These are phyloP conservation scores for Arabidopsis arenosa DNA, from an alignment of 345 rosid genomes.

Conservation along the genomic window DNA sequence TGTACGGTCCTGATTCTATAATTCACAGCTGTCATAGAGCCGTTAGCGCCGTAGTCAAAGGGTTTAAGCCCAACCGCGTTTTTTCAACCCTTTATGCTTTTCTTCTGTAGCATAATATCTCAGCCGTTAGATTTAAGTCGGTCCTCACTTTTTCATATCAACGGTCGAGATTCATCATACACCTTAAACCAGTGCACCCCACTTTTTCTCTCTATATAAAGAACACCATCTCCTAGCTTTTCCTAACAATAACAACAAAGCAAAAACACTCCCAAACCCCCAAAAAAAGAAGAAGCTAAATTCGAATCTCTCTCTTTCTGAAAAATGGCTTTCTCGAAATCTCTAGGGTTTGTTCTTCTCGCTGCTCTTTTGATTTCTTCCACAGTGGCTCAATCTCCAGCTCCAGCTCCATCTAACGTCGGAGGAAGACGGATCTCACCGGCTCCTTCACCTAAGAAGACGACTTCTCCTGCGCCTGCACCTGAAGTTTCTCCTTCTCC, in stretches of 20 bases:
- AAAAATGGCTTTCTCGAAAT: slow-evolving; percentile 28
- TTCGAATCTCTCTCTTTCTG: slow-evolving; percentile 1
- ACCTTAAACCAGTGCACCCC: neutral
- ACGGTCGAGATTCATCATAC: slow-evolving; percentile 12
- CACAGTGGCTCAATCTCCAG: slow-evolving; percentile 44
- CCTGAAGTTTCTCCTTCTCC: slow-evolving; percentile 37
- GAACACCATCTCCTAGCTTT: neutral
- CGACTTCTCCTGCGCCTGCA: slow-evolving; percentile 2
- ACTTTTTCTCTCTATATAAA: slow-evolving; percentile 26
- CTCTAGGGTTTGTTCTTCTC: slow-evolving; percentile 30
- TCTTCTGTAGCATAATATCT: neutral
- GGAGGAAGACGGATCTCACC: slow-evolving; percentile 44
- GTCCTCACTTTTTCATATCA: neutral
- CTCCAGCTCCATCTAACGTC: slow-evolving; percentile 43
- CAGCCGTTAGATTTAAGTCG: slow-evolving; percentile 33
- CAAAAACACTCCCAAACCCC: slow-evolving; percentile 4
- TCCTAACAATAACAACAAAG: neutral
- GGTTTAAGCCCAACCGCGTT: slow-evolving; percentile 39
- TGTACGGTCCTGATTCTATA: slow-evolving; percentile 30
- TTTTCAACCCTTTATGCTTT: neutral
- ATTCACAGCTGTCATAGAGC: slow-evolving; percentile 38
- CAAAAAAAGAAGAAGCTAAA: neutral
- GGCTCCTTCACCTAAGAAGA: slow-evolving; percentile 31
- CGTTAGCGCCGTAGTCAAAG: slow-evolving; percentile 48
- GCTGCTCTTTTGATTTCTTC: slow-evolving; percentile 34